Evolutionary conservation across 495 filamentous ascomycete genomes (phyloP).

Genomic region (Aspergillus saccharolyticus): DNA sequence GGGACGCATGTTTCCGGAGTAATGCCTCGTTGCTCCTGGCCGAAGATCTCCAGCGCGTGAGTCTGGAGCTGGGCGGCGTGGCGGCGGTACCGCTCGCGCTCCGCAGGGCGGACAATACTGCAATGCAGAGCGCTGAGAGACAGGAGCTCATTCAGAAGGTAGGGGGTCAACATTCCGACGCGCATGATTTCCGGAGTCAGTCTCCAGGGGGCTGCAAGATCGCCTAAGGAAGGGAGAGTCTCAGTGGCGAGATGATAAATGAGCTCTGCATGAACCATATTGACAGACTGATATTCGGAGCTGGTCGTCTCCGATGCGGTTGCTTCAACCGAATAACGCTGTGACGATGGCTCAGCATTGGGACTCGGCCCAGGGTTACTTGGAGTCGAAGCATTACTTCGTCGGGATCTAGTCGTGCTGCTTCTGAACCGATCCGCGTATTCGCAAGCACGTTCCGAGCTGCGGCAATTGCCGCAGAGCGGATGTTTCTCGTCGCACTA

Average conservation of each 20-base stretch:
- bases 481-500: conserved; percentile 37
- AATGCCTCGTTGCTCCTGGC: conserved; percentile 19
- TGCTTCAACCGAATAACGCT: neutral
- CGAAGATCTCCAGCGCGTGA: conserved; percentile 42
- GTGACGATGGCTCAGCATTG: neutral
- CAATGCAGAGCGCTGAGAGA: conserved; percentile 42
- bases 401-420: neutral
- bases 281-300: conserved; percentile 19
- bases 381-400: neutral
- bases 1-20: conserved; percentile 36
- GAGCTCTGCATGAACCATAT: conserved; percentile 31
- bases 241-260: conserved; percentile 24
- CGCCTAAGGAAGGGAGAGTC: conserved; percentile 5
- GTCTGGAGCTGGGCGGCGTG: conserved; percentile 47
- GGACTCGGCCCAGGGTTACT: neutral
- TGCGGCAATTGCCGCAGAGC: conserved; percentile 31
- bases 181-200: conserved; percentile 11
- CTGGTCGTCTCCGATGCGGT: neutral
- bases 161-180: conserved; percentile 25
- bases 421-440: conserved; percentile 12
- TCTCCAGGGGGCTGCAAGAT: neutral
- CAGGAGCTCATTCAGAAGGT: conserved; percentile 41
- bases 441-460: conserved; percentile 25
- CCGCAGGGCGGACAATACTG: conserved; percentile 25
- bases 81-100: conserved; percentile 32